Evolutionary conservation across 2,329 filamentous ascomycete species (phyloP), one percentile per base, ranked within the genome.

Genomic region (Apiospora pterosperma): DNA sequence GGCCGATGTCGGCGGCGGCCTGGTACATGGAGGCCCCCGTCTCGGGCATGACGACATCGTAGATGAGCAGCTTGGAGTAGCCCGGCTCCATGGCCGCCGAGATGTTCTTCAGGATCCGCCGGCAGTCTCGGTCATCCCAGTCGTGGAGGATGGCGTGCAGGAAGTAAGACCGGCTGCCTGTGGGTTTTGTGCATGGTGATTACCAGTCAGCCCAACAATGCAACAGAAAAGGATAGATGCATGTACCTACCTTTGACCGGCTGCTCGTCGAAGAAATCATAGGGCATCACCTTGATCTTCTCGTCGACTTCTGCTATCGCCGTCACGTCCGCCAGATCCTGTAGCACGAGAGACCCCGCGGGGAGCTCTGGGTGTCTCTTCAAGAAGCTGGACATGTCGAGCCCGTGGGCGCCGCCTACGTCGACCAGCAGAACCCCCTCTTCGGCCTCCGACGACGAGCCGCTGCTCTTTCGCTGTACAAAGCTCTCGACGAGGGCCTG

Each of bases 61-160:
- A 52, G 41, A 84, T 74, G 19, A 84, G 67, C 5, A 83, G 42
- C 61, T 79, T 77, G 10, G 77, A 79, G 65, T 80, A 76, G 60
- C 76, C 72, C 61, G 64, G 70, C 42, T 88, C 88, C 80, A 88
- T 87, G 2, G 79, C 83, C 69, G 88, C 86, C 23, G 88, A 81
- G 1, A 65, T 61, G 23, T 78, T 70, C 31, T 66, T 64, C 14
- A 81, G 64, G 34, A 80, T 80, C 21, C 66, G 42, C 3, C 66
- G 25, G 0, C 73, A 73, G 21, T 74, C 67, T 68, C 69, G 12
- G 61, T 81, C 75, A 0, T 75, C 71, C 77, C 76, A 81, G 65
- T 81, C 77, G 42, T 81, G 79, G 6, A 81, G 71, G 14, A 81
- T 69, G 2, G 67, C 70, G 41, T 73, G 69, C 7, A 76, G 66